Base-by-base conservation (phyloP, 306 rosid species). In the Cucurbita argyrosperma region DNA sequence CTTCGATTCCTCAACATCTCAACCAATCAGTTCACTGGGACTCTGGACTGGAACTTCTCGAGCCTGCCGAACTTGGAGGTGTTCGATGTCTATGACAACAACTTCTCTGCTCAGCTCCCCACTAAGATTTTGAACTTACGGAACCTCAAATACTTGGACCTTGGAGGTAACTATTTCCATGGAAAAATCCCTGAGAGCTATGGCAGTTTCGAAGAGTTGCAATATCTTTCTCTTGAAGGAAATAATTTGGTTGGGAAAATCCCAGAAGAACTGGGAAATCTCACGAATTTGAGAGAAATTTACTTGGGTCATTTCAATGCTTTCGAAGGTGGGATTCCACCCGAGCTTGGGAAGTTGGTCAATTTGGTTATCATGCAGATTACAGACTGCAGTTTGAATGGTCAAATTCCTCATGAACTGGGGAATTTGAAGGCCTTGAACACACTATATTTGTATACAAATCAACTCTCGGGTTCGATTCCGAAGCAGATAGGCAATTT, bases 311-410 rank as follows among this genome's bases (percentile, higher is more conserved):
- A 89, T 79, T 85, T 62, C 88, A 92, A 90, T 73, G 87, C 84
- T 23, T 92, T 77, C 67, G 87, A 87, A 85, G 95, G 89, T 74
- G 97, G 97, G 58, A 88, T 92, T 78, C 96, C 97, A 5, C 12
- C 13, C 54, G 92, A 92, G 80, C 79, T 90, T 7, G 89, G 97
- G 26, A 86, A 81, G 57, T 71, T 92, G 85, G 75, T 62, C 5
- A 84, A 82, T 80, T 77, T 92, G 53, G 86, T 84, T 78, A 86
- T 81, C 83, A 75, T 89, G 95, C 95, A 92, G 75, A 80, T 92
- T 51, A 80, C 96, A 39, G 81, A 74, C 75, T 85, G 97, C 38
- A 89, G 82, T 53, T 77, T 89, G 77, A 89, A 90, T 3, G 96
- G 96, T 46, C 78, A 79, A 58, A 87, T 92, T 75, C 96, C 97